Evolutionary conservation across 1,139 yeast genomes (phyloP), one percentile per base, ranked within the genome.

Genomic region (Yamadazyma kanchanaburiensis): DNA sequence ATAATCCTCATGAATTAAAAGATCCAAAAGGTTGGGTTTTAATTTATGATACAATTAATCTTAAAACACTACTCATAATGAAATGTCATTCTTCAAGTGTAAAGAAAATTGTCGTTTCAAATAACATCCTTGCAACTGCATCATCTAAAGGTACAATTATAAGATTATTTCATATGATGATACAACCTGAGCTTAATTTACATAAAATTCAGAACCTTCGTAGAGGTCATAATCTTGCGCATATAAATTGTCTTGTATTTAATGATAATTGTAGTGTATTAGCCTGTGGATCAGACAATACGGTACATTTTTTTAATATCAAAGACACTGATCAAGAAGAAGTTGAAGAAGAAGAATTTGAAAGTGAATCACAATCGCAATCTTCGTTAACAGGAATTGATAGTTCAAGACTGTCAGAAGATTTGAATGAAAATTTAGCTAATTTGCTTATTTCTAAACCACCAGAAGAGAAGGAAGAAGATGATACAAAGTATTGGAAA

Each of bases 121-220:
- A 65, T 18, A 53, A 55, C 11, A 51, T 70, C 21, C 59, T 82
- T 15, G 86, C 88, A 1, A 77, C 89, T 0, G 83, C 88, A 0
- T 79, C 87, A 0, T 61, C 66, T 2, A 80, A 79, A 41, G 94
- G 94, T 0, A 83, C 94, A 0, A 80, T 83, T 4, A 64, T 83
- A 1, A 56, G 91, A 26, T 77, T 81, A 1, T 59, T 60, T 37
- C 50, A 48, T 27, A 43, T 48, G 26, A 35, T 36, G 5, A 27
- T 34, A 6, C 33, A 38, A 5, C 20, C 18, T 9, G 48, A 39
- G 8, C 26, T 46, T 12, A 35, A 38, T 25, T 44, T 66, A 9
- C 41, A 47, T 7, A 59, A 60, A 32, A 54, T 74, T 2, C 63
- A 64, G 16, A 83, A 79, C 46, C 74, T 80, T 39, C 65, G 91